Conservation (phyloP, 2,329 filamentous ascomycete genomes). For the Aspergillus puulaauensis region DNA sequence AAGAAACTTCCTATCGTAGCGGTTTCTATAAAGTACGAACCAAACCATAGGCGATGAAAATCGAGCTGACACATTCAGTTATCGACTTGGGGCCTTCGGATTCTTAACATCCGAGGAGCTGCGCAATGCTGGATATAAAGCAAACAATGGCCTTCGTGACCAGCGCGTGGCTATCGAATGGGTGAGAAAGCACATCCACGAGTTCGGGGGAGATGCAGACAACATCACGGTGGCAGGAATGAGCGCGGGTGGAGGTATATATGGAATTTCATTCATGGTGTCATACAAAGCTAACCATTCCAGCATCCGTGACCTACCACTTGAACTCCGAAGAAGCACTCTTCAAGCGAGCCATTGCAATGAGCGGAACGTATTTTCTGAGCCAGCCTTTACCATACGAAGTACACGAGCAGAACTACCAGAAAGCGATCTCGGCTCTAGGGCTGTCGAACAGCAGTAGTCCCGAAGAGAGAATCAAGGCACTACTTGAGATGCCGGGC, state of each 20-base stretch:
- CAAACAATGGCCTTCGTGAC: conserved; percentile 50
- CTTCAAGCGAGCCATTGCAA: conserved; percentile 42
- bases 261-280: neutral
- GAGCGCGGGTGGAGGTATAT: conserved; percentile 46
- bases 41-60: neutral
- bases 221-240: conserved; percentile 48
- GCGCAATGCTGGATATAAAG: conserved; percentile 43
- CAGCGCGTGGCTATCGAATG: conserved; percentile 45
- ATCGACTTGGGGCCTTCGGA: conserved; percentile 47
- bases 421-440: conserved; percentile 40
- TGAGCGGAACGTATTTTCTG: conserved; percentile 48
- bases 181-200: conserved; percentile 41
- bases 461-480: conserved; percentile 42
- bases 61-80: conserved; percentile 34
- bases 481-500: conserved; percentile 40
- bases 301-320: conserved; percentile 33
- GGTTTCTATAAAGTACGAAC: conserved; percentile 45
- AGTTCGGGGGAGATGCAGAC: conserved; percentile 43
- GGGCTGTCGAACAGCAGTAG: conserved; percentile 36
- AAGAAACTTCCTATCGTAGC: conserved; percentile 49
- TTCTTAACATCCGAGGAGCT: conserved; percentile 53
- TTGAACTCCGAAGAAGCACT: conserved; percentile 38
- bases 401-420: conserved; percentile 44
- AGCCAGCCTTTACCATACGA: conserved; percentile 39
- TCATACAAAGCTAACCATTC: conserved; percentile 8